Evolutionary conservation across 1,284 basidiomycete genomes (phyloP), one percentile per base, ranked within the genome.

Genomic region (Cutaneotrichosporon daszewskae): DNA sequence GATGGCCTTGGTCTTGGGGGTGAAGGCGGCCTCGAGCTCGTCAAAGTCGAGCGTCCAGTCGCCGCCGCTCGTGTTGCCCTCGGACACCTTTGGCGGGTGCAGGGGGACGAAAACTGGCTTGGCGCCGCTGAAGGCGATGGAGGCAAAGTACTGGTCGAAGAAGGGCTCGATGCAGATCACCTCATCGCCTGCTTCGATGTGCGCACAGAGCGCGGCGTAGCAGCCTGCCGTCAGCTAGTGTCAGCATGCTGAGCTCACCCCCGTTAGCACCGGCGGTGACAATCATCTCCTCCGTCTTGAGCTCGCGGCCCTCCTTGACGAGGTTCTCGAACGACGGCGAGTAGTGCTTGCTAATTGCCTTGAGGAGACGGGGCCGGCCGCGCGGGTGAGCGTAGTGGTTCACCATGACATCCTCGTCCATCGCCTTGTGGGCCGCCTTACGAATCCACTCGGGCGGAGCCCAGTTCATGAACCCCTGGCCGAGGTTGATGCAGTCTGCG

Each of bases 81-180:
- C 79, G 20, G 72, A 70, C 28, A 48, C 59, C 23, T 62, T 45
- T 13, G 87, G 87, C 0, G 95, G 94, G 55, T 95, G 87, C 13
- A 99, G 77, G 3, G 95, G 94, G 7, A 98, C 88, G 62, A 89
- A 98, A 37, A 96, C 83, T 9, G 94, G 90, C 44, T 81, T 84
- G 35, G 90, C 92, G 24, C 85, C 86, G 62, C 95, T 91, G 79
- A 95, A 95, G 20, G 82, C 86, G 44, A 95, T 82, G 9, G 86
- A 87, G 27, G 89, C 84, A 50, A 87, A 79, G 73, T 96, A 98
- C 70, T 98, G 95, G 66, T 97, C 92, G 64, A 96, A 97, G 77
- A 90, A 92, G 5, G 89, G 94, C 73, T 98, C 95, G 62, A 98
- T 92, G 77, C 96, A 83, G 68, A 99, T 92, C 49, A 98, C 95